Evolutionary conservation across 2,329 filamentous ascomycete genomes (phyloP), one percentile per base, ranked within the genome.

Genomic region (Xylaria arbuscula): DNA sequence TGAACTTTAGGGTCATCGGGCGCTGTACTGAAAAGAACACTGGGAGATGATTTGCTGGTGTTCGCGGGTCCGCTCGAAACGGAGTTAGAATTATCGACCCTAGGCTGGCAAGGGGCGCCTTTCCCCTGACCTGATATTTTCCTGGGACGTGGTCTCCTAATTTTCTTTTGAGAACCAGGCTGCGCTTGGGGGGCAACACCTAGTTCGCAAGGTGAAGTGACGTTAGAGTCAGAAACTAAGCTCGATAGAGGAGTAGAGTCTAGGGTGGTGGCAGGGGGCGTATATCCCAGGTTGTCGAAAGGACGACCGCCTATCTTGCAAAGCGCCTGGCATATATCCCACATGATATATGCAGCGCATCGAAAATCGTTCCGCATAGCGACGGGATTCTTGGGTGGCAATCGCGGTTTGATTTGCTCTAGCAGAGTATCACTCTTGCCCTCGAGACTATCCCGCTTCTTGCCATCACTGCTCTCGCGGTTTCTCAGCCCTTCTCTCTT

Each of bases 231-330:
- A 7, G 72, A 66, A 19, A 72, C 56, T 8, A 71, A 66, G 24
- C 3, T 78, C 76, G 15, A 79, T 1, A 66, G 57, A 13, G 78
- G 58, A 83, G 80, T 11, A 76, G 61, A 38, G 51, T 77, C 45
- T 76, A 79, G 53, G 83, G 77, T n/a, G 78, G 63, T 42, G 54
- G 77, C 42, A 77, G 80, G 54, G 83, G 79, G 61, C 81, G 58
- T 67, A 62, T 78, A 75, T 19, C 75, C 77, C 24, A 78, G 75
- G 51, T 76, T 77, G 59, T 79, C 74, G 54, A 78, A 78, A 17
- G 73, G 74, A 24, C 77, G 75, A 40, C 72, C 64, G 17, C 77
- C 72, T 55, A 79, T 78, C 64, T 73, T 75, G 6, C 75, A 73
- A n/a, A 79, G 70, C 17, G 76, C 68, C 62, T 77, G 76, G 47